phyloP scores from a whole-genome alignment of 1,139 yeast species.

The Pichia sp. region DNA sequence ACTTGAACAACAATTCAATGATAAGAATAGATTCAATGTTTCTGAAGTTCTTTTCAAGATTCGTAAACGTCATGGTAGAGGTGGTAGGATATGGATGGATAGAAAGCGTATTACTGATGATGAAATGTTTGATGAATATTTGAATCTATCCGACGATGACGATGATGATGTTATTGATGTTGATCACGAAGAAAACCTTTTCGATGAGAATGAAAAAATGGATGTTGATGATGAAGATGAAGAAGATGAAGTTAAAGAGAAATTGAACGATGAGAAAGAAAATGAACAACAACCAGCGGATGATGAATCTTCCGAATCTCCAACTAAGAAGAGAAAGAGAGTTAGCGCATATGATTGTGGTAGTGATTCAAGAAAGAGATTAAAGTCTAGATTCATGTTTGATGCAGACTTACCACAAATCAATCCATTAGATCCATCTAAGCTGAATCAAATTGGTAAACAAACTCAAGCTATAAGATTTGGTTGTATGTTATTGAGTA shows the following conservation, averaged over 20 bases:
- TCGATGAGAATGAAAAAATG: conserved; percentile 17
- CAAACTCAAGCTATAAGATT: conserved; percentile 89
- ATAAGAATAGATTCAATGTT: conserved; percentile 41
- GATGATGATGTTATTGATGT: conserved; percentile 29
- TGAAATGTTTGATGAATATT: conserved; percentile 40
- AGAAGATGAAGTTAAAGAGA: conserved; percentile 26
- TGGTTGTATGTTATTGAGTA: conserved; percentile 87
- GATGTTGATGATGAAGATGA: conserved; percentile 23
- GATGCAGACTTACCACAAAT: conserved; percentile 62
- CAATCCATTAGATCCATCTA: conserved; percentile 65
- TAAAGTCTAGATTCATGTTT: conserved; percentile 72
- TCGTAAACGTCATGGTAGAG: conserved; percentile 76
- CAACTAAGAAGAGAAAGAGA: conserved; percentile 11
- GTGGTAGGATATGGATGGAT: conserved; percentile 71
- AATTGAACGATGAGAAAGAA: conserved; percentile 8
- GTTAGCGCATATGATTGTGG: conserved; percentile 56
- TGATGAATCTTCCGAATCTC: background rate
- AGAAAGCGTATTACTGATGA: conserved; percentile 48
- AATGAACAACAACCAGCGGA: no score
- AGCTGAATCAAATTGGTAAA: conserved; percentile 76
- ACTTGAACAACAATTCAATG: conserved; percentile 26
- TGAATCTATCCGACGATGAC: conserved; percentile 29
- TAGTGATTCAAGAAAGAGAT: conserved; percentile 50
- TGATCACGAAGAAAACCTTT: conserved; percentile 27
- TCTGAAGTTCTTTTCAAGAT: conserved; percentile 63